Evolutionary conservation across 768 basidiomycete genomes (phyloP).

Genomic region (Serpula lacrymans): DNA sequence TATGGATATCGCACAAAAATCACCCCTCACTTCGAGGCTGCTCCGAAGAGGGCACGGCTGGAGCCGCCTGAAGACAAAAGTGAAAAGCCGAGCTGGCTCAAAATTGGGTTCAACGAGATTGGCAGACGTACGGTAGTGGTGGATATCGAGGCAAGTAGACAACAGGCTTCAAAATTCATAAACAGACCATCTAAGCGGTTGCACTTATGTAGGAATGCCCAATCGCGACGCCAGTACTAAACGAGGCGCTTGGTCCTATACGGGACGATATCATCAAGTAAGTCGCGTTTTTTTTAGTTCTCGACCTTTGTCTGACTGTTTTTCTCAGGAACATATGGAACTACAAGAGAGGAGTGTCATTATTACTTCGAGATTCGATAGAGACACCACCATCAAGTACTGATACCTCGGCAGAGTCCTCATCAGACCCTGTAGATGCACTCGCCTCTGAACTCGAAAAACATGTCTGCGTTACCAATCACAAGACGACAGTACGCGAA

Average conservation of each 20-base stretch:
- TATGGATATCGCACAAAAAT: constrained; percentile 96
- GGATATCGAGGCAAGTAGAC: constrained; percentile 78
- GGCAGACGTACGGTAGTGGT: constrained; percentile 70
- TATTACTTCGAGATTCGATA: constrained; percentile 86
- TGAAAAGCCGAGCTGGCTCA: constrained; percentile 63
- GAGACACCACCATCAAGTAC: constrained; percentile 23
- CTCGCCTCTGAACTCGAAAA: constrained; percentile 41
- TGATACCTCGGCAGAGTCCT: constrained; percentile 13
- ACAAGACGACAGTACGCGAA: constrained; percentile 78
- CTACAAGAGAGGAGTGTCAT: constrained; percentile 85
- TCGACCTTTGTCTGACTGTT: constrained; percentile 5
- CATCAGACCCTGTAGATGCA: constrained; percentile 31
- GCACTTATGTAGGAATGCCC: constrained; percentile 72
- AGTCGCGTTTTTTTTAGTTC: constrained; percentile 13
- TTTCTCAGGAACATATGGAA: constrained; percentile 63
- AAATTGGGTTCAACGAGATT: constrained; percentile 86
- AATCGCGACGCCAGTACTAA: constrained; percentile 81
- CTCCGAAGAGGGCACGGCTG: constrained; percentile 42
- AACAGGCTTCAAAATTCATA: too few relatives aligned
- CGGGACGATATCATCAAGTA: constrained; percentile 69
- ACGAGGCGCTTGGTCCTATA: constrained; percentile 57
- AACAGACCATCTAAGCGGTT: too few relatives aligned
- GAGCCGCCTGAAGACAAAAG: background rate
- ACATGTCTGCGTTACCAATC: constrained; percentile 82
- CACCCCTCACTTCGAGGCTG: constrained; percentile 91